A percentile compares a stretch with the other conserved stretches of the same genome.
phyloP scores from a whole-genome alignment of 2,329 filamentous ascomycete species.

The Cladophialophora psammophila region DNA sequence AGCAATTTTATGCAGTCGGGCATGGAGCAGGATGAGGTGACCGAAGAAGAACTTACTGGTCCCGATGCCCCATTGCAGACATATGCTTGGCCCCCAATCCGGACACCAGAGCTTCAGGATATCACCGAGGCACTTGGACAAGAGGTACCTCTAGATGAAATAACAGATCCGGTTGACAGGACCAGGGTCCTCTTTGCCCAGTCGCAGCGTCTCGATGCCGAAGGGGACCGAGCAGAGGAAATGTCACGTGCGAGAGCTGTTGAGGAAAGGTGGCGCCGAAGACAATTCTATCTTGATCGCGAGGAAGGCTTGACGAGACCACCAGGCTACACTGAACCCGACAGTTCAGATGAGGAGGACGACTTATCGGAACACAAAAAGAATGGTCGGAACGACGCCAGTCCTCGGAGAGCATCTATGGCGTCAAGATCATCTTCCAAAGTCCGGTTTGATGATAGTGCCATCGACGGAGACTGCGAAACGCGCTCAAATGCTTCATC shows the following conservation, averaged over 20 bases:
- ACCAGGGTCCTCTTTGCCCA: conserved; percentile 50
- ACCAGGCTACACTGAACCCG: conserved; percentile 62
- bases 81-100: conserved; percentile 34
- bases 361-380: conserved; percentile 32
- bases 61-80: conserved; percentile 35
- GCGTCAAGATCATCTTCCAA: conserved; percentile 79
- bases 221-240: conserved; percentile 48
- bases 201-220: conserved; percentile 49
- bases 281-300: conserved; percentile 83
- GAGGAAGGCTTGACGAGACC: conserved; percentile 77
- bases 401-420: conserved; percentile 51
- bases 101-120: conserved; percentile 43
- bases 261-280: conserved; percentile 75
- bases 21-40: conserved; percentile 30
- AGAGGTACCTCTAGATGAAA: conserved; percentile 51
- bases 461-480: conserved; percentile 71
- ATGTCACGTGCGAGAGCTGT: conserved; percentile 55
- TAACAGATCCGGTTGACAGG: conserved; percentile 52
- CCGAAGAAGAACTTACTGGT: conserved; percentile 30
- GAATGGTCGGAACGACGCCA: conserved; percentile 13
- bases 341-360: conserved; percentile 49
- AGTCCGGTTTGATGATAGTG: conserved; percentile 76
- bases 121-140: conserved; percentile 52
- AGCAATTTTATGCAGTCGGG: conserved; percentile 28
- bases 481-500: conserved; percentile 77